phyloP scores from a whole-genome alignment of 345 rosid genomes.

The Euclidium syriacum region DNA sequence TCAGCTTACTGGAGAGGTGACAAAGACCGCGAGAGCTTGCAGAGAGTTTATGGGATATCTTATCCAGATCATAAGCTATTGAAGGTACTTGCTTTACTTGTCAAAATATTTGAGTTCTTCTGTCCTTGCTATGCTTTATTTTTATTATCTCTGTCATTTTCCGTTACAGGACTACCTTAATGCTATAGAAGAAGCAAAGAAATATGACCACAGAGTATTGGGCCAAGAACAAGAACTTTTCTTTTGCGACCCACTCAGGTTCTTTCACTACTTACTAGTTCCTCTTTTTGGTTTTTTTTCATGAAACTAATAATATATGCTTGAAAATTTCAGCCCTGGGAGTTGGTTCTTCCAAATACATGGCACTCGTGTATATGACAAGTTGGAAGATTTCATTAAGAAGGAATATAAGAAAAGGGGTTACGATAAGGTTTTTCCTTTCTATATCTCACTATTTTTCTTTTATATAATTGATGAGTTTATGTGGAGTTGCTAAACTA shows the following conservation, averaged over 20 bases:
- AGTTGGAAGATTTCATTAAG: slow-evolving; percentile 55
- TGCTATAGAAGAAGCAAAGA: slow-evolving; percentile 61
- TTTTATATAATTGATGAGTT: neutral
- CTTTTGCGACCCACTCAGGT: slow-evolving; percentile 74
- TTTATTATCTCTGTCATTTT: neutral
- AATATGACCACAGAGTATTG: slow-evolving; percentile 66
- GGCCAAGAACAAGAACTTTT: slow-evolving; percentile 79
- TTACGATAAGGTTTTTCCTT: slow-evolving; percentile 55
- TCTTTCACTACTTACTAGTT: neutral
- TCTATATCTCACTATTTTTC: neutral
- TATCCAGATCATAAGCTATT: slow-evolving; percentile 67
- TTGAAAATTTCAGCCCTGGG: slow-evolving; percentile 57
- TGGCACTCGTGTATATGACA: slow-evolving; percentile 75
- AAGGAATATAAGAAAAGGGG: slow-evolving; percentile 64
- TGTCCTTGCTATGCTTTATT: neutral
- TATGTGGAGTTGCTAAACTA: slow-evolving; percentile 6
- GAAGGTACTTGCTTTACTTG: slow-evolving; percentile 34
- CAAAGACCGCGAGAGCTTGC: slow-evolving; percentile 75
- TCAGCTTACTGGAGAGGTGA: slow-evolving; percentile 87
- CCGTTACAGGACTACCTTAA: slow-evolving; percentile 47
- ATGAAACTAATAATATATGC: neutral
- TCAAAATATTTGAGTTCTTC: neutral
- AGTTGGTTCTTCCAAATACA: slow-evolving; percentile 86
- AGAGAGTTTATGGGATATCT: slow-evolving; percentile 88
- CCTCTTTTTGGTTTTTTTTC: neutral